Conservation (phyloP, 164 flowering plant species). For the Vitis vinifera region ASM3070453v1 NC_081821.1:6867001-6867500, state of each 20-base stretch:
- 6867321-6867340: constrained; percentile 40
- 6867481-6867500: background rate
- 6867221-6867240: constrained; percentile 23
- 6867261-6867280: background rate
- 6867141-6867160: constrained; percentile 43
- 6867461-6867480: no score
- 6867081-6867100: constrained; percentile 37
- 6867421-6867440: constrained; percentile 78
- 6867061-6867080: constrained; percentile 41
- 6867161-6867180: constrained; percentile 24
- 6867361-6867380: constrained; percentile 69
- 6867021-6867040: constrained; percentile 35
- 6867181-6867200: constrained; percentile 43
- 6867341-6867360: constrained; percentile 32
- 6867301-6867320: background rate
- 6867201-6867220: constrained; percentile 35
- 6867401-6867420: constrained; percentile 83
- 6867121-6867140: constrained; percentile 35
- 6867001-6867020: constrained; percentile 30
- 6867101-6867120: constrained; percentile 39
- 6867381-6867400: constrained; percentile 91
- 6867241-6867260: background rate
- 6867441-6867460: no score
- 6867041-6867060: constrained; percentile 37
- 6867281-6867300: background rate